phyloP scores from a whole-genome alignment of 1,139 yeast species.

The Protomyces inouyei region DNA sequence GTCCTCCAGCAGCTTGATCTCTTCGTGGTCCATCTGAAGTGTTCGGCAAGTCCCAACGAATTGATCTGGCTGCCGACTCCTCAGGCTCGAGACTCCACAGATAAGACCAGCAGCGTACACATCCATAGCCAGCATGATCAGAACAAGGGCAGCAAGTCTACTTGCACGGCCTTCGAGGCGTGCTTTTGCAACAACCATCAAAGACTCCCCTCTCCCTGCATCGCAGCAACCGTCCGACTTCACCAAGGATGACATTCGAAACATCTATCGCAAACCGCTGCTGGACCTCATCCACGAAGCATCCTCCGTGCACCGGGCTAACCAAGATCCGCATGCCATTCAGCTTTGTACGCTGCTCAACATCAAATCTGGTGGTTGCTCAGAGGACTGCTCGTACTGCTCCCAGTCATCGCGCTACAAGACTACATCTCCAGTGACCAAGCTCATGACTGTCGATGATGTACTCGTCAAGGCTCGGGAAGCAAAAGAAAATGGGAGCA shows the following conservation, averaged over 20 bases:
- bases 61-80: too few relatives aligned
- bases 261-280: conserved; percentile 61
- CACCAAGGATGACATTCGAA: conserved; percentile 56
- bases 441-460: conserved; percentile 55
- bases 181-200: neutral
- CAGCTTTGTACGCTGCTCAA: conserved; percentile 72
- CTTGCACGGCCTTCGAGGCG: neutral
- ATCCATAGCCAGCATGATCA: neutral
- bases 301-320: conserved; percentile 55
- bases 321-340: conserved; percentile 64
- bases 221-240: conserved; percentile 41
- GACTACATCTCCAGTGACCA: conserved; percentile 67
- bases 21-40: neutral
- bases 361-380: conserved; percentile 75
- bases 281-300: conserved; percentile 56
- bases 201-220: neutral
- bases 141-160: neutral
- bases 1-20: neutral
- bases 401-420: conserved; percentile 66
- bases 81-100: neutral
- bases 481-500: conserved; percentile 67
- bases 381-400: conserved; percentile 78
- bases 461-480: conserved; percentile 60
- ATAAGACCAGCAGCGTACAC: neutral
- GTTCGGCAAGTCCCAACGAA: neutral